Percentiles rank a stretch among this genome's conserved stretches.
Evolutionary conservation across 176 grass and related monocot species (phyloP).

Genomic region (Lolium rigidum): DNA sequence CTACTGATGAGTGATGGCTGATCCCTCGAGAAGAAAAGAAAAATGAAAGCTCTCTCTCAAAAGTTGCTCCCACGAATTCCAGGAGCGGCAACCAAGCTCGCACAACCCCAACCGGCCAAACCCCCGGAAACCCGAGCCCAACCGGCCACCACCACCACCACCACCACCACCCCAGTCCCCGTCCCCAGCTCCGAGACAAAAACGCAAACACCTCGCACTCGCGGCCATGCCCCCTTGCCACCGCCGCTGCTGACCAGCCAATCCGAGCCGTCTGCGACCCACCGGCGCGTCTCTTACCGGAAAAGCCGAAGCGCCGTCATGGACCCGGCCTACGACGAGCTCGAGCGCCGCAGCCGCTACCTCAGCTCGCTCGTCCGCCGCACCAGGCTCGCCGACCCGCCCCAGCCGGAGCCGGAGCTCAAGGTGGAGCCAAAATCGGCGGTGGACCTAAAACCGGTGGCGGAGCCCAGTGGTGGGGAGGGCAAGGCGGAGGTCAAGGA

Average conservation of each 20-base stretch:
- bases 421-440: too few relatives aligned
- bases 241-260: slow-evolving; percentile 24
- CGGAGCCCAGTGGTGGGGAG: slow-evolving; percentile 9
- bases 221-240: slow-evolving; percentile 2
- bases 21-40: neutral
- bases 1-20: too few relatives aligned
- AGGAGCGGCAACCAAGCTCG: slow-evolving; percentile 43
- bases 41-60: slow-evolving; percentile 15
- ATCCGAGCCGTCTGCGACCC: neutral
- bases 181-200: neutral
- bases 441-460: too few relatives aligned
- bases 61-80: slow-evolving; percentile 64
- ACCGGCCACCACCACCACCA: neutral
- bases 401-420: neutral
- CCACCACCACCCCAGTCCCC: too few relatives aligned
- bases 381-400: slow-evolving; percentile 63
- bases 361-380: slow-evolving; percentile 82
- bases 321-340: slow-evolving; percentile 76
- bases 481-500: slow-evolving; percentile 25
- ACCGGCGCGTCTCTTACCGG: neutral
- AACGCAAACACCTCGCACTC: slow-evolving; percentile 19
- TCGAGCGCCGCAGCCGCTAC: slow-evolving; percentile 85
- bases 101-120: neutral
- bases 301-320: slow-evolving; percentile 10
- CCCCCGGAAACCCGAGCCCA: slow-evolving; percentile 45